phyloP scores from a whole-genome alignment of 1,284 basidiomycete genomes.

The Irpex lacteus region DNA sequence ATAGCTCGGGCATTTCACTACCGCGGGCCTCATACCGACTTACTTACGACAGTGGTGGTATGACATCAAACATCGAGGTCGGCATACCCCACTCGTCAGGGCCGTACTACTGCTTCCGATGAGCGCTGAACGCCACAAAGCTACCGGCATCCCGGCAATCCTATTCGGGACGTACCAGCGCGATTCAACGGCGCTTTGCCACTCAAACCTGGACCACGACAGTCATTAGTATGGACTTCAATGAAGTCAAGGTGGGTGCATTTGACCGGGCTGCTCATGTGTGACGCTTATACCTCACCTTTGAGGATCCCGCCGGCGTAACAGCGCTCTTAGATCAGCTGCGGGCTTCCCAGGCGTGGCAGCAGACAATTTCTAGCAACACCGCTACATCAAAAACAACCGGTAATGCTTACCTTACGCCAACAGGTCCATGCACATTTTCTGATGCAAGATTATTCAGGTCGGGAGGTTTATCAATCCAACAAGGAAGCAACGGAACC shows the following conservation, averaged over 20 bases:
- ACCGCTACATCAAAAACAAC: conserved; percentile 5
- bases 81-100: too few relatives aligned
- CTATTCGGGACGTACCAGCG: background rate
- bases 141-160: conserved; percentile 10
- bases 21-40: too few relatives aligned
- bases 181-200: too few relatives aligned
- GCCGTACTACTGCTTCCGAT: too few relatives aligned
- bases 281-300: background rate
- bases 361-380: conserved; percentile 36
- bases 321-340: conserved; percentile 66
- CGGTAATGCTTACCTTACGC: background rate
- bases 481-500: background rate
- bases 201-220: conserved; percentile 2
- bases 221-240: conserved; percentile 24
- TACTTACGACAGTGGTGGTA: background rate
- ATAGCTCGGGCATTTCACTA: too few relatives aligned
- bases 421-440: background rate
- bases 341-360: conserved; percentile 63
- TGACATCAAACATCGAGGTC: background rate
- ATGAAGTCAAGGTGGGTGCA: conserved; percentile 28
- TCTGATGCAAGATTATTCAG: background rate
- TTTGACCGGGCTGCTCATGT: background rate
- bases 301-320: conserved; percentile 58
- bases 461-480: background rate
- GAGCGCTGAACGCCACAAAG: conserved; percentile 11